Conservation (phyloP, 805 yeast genomes). For the Kluyveromyces starmeri region DNA sequence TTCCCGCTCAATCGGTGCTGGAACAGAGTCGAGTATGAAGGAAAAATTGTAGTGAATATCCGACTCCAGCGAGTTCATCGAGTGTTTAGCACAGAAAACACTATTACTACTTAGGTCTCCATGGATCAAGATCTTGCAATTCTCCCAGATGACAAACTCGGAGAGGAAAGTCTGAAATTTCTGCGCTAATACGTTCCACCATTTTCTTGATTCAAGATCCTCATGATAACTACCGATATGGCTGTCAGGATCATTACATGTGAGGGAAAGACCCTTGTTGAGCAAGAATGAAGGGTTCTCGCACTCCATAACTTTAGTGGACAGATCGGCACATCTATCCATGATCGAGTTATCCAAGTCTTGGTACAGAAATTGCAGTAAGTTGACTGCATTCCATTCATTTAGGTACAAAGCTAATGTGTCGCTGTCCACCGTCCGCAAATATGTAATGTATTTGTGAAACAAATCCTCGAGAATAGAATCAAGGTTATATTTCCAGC, state of each 20-base stretch:
- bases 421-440: constrained; percentile 12
- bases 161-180: constrained; percentile 30
- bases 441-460: constrained; percentile 10
- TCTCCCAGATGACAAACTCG: constrained; percentile 21
- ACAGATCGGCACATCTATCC: constrained; percentile 38
- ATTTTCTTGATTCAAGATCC: constrained; percentile 23
- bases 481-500: constrained; percentile 30
- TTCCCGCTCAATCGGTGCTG: constrained; percentile 6
- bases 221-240: constrained; percentile 20
- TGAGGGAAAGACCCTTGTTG: constrained; percentile 32
- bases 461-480: constrained; percentile 31
- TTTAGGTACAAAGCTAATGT: constrained; percentile 35
- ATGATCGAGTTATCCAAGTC: constrained; percentile 32
- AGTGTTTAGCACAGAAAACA: background rate
- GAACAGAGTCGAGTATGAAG: constrained; percentile 20
- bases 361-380: constrained; percentile 38
- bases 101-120: constrained; percentile 19
- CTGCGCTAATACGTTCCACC: constrained; percentile 38
- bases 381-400: constrained; percentile 40
- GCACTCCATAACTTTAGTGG: constrained; percentile 32
- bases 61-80: background rate
- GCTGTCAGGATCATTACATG: constrained; percentile 8
- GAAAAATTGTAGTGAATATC: constrained; percentile 41
- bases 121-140: constrained; percentile 30
- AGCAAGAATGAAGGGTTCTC: constrained; percentile 34